Percentiles rank a stretch among this genome's conserved stretches.
Evolutionary conservation across 805 yeast genomes (phyloP).

Genomic region (Yamadazyma paraphyllophila): DNA sequence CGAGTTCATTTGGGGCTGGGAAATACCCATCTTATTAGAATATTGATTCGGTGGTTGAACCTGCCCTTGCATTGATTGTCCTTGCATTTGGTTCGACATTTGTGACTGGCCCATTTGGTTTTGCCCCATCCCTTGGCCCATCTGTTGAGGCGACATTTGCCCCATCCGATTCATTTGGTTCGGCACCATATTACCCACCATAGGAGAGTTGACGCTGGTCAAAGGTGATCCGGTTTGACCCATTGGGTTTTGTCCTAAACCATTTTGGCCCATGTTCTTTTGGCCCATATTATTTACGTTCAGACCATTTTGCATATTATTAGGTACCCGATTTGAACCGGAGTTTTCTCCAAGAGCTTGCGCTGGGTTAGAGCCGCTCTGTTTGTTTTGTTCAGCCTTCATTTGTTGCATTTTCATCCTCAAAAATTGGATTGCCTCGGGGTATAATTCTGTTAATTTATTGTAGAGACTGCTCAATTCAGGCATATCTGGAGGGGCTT

Average conservation of each 20-base stretch:
- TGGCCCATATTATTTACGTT: not conserved
- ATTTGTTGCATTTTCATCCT: slow-evolving; percentile 40
- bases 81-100: slow-evolving; percentile 9
- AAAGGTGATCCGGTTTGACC: not conserved
- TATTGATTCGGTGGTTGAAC: slow-evolving; percentile 21
- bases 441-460: slow-evolving; percentile 49
- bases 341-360: not conserved
- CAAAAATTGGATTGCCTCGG: slow-evolving; percentile 49
- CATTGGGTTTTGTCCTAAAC: no score
- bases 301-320: no score
- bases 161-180: slow-evolving; percentile 6
- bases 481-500: slow-evolving; percentile 56
- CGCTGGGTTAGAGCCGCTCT: slow-evolving; percentile 1
- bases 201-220: slow-evolving; percentile 4
- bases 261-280: not conserved
- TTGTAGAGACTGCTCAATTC: slow-evolving; percentile 49
- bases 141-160: not conserved
- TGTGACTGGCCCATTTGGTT: slow-evolving; percentile 5
- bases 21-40: not conserved
- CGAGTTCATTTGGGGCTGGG: not conserved
- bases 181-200: slow-evolving; percentile 6
- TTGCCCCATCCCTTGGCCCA: slow-evolving; percentile 6
- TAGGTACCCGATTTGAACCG: no score
- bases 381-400: slow-evolving; percentile 24
- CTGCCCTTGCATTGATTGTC: slow-evolving; percentile 28